phyloP scores from a whole-genome alignment of 2,329 filamentous ascomycete genomes.

The Microdochium paspali region DNA sequence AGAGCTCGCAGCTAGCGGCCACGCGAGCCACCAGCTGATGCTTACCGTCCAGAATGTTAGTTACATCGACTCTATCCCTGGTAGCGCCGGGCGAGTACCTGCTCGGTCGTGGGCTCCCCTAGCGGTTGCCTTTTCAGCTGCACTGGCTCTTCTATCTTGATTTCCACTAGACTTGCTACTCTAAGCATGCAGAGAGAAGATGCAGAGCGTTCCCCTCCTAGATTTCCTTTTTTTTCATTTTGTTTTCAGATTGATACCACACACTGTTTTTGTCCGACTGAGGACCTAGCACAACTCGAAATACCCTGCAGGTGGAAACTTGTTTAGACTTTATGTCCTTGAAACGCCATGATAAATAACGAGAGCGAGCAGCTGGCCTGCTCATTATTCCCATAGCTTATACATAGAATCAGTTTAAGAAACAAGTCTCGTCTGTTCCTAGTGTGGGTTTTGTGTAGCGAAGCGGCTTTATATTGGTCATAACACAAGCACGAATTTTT shows the following conservation, averaged over 20 bases:
- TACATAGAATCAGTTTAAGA: no score
- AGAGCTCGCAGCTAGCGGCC: constrained; percentile 32
- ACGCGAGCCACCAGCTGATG: constrained; percentile 23
- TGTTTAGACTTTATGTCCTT: no score
- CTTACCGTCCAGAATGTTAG: constrained; percentile 22
- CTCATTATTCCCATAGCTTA: no score
- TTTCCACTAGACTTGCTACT: neutral
- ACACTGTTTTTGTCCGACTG: no score
- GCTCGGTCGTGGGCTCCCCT: neutral
- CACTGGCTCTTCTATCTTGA: neutral
- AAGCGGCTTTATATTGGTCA: no score
- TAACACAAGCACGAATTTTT: no score
- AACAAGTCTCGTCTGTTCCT: no score
- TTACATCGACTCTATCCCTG: constrained; percentile 20
- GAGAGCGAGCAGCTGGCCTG: no score
- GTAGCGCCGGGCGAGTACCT: neutral
- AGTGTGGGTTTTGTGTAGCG: no score
- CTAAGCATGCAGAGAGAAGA: neutral
- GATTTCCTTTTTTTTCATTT: neutral
- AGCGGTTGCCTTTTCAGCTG: neutral
- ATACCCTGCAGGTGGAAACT: no score
- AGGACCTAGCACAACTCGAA: no score
- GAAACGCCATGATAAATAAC: no score
- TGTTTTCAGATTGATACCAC: neutral
- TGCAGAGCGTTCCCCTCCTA: neutral